Percentiles rank a stretch among this genome's conserved stretches.
Evolutionary conservation across 2,329 filamentous ascomycete species (phyloP).

Genomic region (Aspergillus arachidicola): DNA sequence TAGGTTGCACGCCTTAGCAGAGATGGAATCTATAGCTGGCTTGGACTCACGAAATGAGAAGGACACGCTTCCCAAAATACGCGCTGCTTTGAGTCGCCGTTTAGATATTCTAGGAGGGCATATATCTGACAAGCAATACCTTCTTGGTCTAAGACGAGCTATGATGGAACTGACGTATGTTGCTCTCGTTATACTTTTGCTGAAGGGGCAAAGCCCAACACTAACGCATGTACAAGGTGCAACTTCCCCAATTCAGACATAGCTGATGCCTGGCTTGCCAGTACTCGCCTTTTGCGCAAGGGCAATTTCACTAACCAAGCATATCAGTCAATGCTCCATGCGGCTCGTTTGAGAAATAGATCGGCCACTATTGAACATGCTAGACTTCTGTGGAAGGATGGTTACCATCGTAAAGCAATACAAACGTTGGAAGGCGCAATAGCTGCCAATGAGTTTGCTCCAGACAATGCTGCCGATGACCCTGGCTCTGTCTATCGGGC

Average conservation of each 20-base stretch:
- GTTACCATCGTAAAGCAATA: constrained; percentile 91
- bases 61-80: constrained; percentile 29
- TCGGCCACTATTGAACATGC: constrained; percentile 94
- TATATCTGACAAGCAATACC: constrained; percentile 88
- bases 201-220: constrained; percentile 6
- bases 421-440: constrained; percentile 88
- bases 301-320: constrained; percentile 81
- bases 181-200: background rate
- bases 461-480: constrained; percentile 42
- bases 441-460: constrained; percentile 72
- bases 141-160: constrained; percentile 82
- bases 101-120: constrained; percentile 88
- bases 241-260: constrained; percentile 72
- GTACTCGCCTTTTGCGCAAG: constrained; percentile 83
- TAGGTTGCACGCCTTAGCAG: constrained; percentile 82
- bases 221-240: constrained; percentile 37
- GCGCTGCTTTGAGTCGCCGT: constrained; percentile 69
- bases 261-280: constrained; percentile 82
- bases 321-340: constrained; percentile 90
- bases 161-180: constrained; percentile 72
- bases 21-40: constrained; percentile 76
- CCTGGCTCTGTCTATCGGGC: constrained; percentile 39
- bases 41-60: constrained; percentile 43
- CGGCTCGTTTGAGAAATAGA: constrained; percentile 78
- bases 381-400: constrained; percentile 88